These are phyloP conservation scores for Backusella tuberculispora DNA, from an alignment of 192 early-diverging fungal genomes.

Conservation along the genomic window DNA sequence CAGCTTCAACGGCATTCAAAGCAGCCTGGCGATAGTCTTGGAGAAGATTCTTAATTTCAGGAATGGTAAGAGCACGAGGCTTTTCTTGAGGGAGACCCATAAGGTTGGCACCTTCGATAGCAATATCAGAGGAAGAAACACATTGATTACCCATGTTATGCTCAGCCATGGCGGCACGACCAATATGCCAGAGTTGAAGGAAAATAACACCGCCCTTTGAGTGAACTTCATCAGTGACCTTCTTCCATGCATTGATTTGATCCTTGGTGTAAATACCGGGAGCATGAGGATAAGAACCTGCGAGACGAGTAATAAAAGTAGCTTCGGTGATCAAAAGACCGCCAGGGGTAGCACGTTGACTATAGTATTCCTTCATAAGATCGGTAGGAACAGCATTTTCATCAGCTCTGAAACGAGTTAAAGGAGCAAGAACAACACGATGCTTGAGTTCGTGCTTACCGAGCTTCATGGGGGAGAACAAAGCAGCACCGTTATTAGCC, in stretches of 20 bases:
- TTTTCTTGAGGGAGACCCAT: conserved; percentile 10
- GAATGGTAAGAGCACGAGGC: conserved; percentile 30
- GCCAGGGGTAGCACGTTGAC: conserved; percentile 10
- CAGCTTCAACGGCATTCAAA: conserved; percentile 68
- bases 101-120: conserved; percentile 16
- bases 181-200: conserved; percentile 56
- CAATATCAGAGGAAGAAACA: conserved; percentile 23
- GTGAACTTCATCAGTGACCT: conserved; percentile 56
- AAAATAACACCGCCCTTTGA: conserved; percentile 56
- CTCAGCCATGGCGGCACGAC: conserved; percentile 13
- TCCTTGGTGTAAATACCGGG: conserved; percentile 43
- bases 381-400: conserved; percentile 22
- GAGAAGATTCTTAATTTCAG: not conserved
- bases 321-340: conserved; percentile 31
- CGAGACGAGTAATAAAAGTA: conserved; percentile 12
- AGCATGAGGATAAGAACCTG: conserved; percentile 21
- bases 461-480: conserved; percentile 18
- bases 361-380: conserved; percentile 12
- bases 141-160: conserved; percentile 2
- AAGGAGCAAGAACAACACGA: conserved; percentile 22
- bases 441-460: conserved; percentile 9
- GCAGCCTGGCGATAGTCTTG: conserved; percentile 52
- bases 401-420: conserved; percentile 8
- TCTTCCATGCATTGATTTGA: conserved; percentile 57
- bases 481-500: not conserved